These are phyloP conservation scores for Gilbertella persicaria DNA, from an alignment of 371 early-diverging fungal species.

Conservation along the genomic window DNA sequence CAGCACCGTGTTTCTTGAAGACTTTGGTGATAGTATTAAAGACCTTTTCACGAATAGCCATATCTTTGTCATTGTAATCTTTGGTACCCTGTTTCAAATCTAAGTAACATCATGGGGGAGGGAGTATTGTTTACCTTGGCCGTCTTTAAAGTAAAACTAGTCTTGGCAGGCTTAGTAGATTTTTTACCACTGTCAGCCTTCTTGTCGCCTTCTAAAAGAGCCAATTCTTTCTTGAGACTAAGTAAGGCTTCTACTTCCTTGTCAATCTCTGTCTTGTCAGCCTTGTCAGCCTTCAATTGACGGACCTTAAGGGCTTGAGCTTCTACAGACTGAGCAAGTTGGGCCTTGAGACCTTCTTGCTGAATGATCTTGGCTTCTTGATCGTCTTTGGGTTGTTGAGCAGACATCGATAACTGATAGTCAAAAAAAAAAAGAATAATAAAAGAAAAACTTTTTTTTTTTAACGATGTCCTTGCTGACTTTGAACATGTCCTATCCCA, in stretches of 20 bases:
- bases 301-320: slow-evolving; percentile 66
- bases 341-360: slow-evolving; percentile 31
- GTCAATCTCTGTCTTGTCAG: slow-evolving; percentile 58
- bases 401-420: background rate
- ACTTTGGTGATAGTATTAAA: slow-evolving; percentile 83
- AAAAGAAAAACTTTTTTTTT: slow-evolving; percentile 3
- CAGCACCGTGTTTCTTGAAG: slow-evolving; percentile 96
- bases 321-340: slow-evolving; percentile 58
- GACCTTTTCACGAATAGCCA: slow-evolving; percentile 92
- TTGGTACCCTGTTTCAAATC: slow-evolving; percentile 84
- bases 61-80: slow-evolving; percentile 95
- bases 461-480: too few relatives aligned
- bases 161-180: slow-evolving; percentile 32
- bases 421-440: background rate
- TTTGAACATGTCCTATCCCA: background rate
- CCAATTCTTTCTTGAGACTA: slow-evolving; percentile 63
- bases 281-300: slow-evolving; percentile 60
- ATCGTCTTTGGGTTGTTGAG: background rate
- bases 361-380: background rate
- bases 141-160: slow-evolving; percentile 64
- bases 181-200: slow-evolving; percentile 29
- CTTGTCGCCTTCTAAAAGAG: slow-evolving; percentile 39
- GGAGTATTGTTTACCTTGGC: slow-evolving; percentile 60
- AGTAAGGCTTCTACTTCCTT: slow-evolving; percentile 61
- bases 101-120: background rate